These are phyloP conservation scores for Globisporangium lucens DNA, from an alignment of 352 stramenopile species.

Conservation along the genomic window DNA sequence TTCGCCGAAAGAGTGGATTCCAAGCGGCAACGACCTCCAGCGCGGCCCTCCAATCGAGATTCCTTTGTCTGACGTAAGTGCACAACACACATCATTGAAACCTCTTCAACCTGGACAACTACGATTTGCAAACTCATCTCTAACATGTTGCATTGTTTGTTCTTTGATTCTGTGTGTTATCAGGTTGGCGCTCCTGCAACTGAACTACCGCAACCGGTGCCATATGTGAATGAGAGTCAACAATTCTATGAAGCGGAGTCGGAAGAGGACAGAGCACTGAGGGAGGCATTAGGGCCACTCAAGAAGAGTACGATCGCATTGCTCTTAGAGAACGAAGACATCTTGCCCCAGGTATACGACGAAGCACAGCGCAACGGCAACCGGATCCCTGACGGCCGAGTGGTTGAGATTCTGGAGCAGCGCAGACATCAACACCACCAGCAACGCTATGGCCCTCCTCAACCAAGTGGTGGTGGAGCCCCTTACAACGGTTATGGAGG, in stretches of 20 bases:
- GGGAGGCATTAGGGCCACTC: conserved; percentile 63
- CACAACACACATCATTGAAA: conserved; percentile 10
- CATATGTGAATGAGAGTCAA: conserved; percentile 5
- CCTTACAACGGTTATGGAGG: conserved; percentile 28
- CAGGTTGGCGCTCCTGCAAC: conserved; percentile 12
- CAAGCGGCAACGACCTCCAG: conserved; percentile 50
- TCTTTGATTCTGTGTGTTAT: background rate
- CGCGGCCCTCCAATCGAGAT: conserved; percentile 58
- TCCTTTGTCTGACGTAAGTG: conserved; percentile 59
- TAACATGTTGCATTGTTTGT: background rate
- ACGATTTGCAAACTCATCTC: background rate
- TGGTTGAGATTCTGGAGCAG: conserved; percentile 76
- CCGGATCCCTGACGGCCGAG: conserved; percentile 66
- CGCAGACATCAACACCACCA: conserved; percentile 41
- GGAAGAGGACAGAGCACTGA: conserved; percentile 57
- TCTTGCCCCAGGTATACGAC: conserved; percentile 73
- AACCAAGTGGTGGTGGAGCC: conserved; percentile 27
- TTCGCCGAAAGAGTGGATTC: conserved; percentile 79
- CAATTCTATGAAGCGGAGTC: conserved; percentile 30
- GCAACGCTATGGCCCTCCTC: conserved; percentile 26
- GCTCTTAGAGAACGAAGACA: conserved; percentile 70
- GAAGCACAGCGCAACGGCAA: conserved; percentile 80
- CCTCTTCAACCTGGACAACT: background rate
- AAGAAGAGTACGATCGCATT: conserved; percentile 70
- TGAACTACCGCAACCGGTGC: background rate